Base-by-base conservation (phyloP, 1,284 basidiomycete genomes). In the Cryptococcus amylolentus region DNA sequence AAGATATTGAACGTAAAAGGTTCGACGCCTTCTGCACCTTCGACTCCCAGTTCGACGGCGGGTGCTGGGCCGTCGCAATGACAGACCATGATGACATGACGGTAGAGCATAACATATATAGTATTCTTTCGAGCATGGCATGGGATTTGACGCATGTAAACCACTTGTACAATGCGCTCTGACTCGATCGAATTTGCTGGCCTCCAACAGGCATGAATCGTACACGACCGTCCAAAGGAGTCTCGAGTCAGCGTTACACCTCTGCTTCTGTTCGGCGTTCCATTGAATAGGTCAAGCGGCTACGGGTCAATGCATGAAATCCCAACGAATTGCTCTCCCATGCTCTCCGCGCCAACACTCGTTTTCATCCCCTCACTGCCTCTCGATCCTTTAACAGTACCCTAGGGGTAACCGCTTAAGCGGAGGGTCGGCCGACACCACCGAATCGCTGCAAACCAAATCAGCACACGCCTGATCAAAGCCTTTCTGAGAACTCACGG, bases 351-450 rank as follows among this genome's bases (percentile, higher is more conserved):
- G 31, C 31, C 31, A 35, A 35, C 31, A n/a, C 18, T n/a, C 46
- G 46, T 28, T 10, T 26, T 28, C 46, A 18, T 12, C 31, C 5
- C 48, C 48, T 31, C 12, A 37, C 35, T 16, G 31, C 13, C 48
- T 39, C 31, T 49, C 37, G 12, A 20, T 14, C 18, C 14, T 14
- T 37, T 9, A 49, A 23, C 7, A 35, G 31, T 35, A 35, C 31
- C 14, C n/a, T 31, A 6, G n/a, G 41, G n/a, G 26, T 20, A 61
- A 27, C 26, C 23, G 52, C 71, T 77, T 80, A 82, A 72, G 81
- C 82, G 71, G 84, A 78, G 67, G 90, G 88, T 70, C 91, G 87
- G 66, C 91, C 91, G 72, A 92, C 88, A 78, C 87, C 91, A 73
- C 86, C 86, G 76, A 87, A 92, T 71, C 84, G 83, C 75, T 77